A percentile compares a stretch with the other conserved stretches of the same genome.
Evolutionary conservation across 768 basidiomycete genomes (phyloP).

Genomic region (Tricholoma matsutake): DNA sequence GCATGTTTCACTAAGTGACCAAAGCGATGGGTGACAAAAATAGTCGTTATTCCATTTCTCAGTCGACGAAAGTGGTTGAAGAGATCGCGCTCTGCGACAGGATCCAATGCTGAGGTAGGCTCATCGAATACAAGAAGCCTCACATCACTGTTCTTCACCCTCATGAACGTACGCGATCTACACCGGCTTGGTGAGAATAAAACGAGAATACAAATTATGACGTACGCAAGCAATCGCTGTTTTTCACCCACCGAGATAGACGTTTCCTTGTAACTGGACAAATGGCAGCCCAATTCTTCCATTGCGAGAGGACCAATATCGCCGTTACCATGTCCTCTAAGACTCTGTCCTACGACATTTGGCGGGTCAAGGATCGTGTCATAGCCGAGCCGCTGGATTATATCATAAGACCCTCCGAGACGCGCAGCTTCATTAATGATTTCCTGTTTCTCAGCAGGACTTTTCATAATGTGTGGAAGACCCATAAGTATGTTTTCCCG

Average conservation of each 20-base stretch:
- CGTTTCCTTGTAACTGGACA: constrained; percentile 24
- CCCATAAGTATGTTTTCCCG: constrained; percentile 39
- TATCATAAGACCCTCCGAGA: constrained; percentile 37
- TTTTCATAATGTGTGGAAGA: constrained; percentile 7
- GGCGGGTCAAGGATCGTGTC: constrained; percentile 37
- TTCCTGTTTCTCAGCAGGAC: constrained; percentile 13
- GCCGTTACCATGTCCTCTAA: constrained; percentile 25
- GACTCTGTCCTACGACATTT: constrained; percentile 24
- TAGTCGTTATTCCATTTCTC: constrained; percentile 48
- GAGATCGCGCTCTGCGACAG: constrained; percentile 48
- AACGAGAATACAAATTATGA: constrained; percentile 9
- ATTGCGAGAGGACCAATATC: constrained; percentile 28
- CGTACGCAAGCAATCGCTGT: constrained; percentile 49
- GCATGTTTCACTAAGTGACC: constrained; percentile 46
- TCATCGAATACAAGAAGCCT: constrained; percentile 57
- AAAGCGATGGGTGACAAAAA: constrained; percentile 57
- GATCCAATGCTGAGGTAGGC: constrained; percentile 55
- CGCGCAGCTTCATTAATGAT: constrained; percentile 29
- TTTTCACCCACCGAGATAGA: constrained; percentile 44
- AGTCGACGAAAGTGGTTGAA: constrained; percentile 35
- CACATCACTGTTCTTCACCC: constrained; percentile 35
- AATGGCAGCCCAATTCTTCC: constrained; percentile 27
- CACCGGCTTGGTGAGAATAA: constrained; percentile 1
- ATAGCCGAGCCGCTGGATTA: constrained; percentile 40
- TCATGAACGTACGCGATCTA: constrained; percentile 48